These are phyloP conservation scores for Cryptomeria japonica DNA, from an alignment of 75 land plant genomes.

Conservation along the genomic window DNA sequence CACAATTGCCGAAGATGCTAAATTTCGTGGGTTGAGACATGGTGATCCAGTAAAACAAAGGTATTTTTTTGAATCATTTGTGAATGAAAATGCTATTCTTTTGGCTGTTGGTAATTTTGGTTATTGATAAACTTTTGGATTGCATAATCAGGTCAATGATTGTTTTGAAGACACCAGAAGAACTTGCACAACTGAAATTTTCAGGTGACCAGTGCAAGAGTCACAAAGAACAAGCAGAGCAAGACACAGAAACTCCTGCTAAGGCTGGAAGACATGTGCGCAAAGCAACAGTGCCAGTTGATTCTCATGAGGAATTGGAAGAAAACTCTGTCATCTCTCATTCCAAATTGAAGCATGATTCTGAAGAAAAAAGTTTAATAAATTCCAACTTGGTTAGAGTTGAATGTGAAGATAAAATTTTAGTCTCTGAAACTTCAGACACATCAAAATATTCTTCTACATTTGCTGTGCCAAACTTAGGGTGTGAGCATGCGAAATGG, in stretches of 20 bases:
- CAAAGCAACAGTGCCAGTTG: background rate
- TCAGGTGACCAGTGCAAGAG: conserved; percentile 1
- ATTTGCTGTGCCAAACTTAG: background rate
- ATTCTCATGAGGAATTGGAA: conserved; percentile 1
- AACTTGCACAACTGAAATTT: background rate
- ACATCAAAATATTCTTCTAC: background rate
- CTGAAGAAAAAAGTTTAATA: conserved; percentile 4
- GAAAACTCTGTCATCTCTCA: background rate
- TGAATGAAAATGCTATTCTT: background rate
- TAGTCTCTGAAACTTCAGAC: background rate
- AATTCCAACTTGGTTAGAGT: background rate
- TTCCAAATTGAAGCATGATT: conserved; percentile 5
- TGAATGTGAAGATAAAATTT: background rate
- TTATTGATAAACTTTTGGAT: background rate
- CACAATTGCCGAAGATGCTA: conserved; percentile 1
- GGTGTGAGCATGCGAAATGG: conserved; percentile 1
- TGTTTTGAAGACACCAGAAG: conserved; percentile 4
- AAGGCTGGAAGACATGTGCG: background rate
- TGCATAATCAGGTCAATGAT: background rate
- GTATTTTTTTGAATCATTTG: background rate
- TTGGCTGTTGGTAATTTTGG: background rate
- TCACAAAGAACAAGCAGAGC: background rate
- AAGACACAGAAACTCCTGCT: background rate
- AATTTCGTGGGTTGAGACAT: background rate
- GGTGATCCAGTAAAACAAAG: conserved; percentile 12